Evolutionary conservation across 495 filamentous ascomycete genomes (phyloP).

Genomic region (Friedmanniomyces simplex): DNA sequence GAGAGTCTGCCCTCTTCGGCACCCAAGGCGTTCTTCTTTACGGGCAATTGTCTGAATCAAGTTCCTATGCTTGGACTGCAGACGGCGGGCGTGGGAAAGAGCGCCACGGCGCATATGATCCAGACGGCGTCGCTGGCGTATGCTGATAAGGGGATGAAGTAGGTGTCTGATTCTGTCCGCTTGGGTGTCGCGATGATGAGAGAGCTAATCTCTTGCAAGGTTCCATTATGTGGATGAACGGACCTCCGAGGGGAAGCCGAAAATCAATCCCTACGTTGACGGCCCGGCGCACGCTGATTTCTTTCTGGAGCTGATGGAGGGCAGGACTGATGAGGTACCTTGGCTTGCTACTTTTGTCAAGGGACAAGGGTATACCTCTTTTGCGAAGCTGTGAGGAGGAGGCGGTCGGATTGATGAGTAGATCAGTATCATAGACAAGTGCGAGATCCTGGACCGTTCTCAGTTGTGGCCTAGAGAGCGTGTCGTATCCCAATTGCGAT

Average conservation of each 20-base stretch:
- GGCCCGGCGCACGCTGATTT: slow-evolving; percentile 34
- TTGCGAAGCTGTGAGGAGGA: neutral
- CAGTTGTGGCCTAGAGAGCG: too few species aligned
- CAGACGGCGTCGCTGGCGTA: slow-evolving; percentile 29
- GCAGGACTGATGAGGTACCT: neutral
- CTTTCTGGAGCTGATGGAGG: slow-evolving; percentile 29
- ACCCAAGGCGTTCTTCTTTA: slow-evolving; percentile 39
- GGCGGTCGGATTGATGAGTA: too few species aligned
- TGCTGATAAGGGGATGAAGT: slow-evolving; percentile 30
- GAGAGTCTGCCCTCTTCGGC: slow-evolving; percentile 28
- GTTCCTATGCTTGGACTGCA: slow-evolving; percentile 24
- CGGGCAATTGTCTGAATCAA: slow-evolving; percentile 33
- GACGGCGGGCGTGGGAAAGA: slow-evolving; percentile 33
- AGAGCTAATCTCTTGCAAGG: neutral
- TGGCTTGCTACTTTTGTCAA: neutral
- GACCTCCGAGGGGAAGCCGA: slow-evolving; percentile 23
- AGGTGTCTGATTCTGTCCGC: slow-evolving; percentile 24
- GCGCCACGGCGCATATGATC: slow-evolving; percentile 32
- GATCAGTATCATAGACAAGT: too few species aligned
- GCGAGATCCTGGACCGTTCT: too few species aligned
- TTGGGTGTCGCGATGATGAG: neutral
- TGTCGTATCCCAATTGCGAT: too few species aligned
- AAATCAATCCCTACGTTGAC: slow-evolving; percentile 21
- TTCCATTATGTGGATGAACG: slow-evolving; percentile 34
- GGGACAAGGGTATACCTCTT: neutral